Percentiles rank a stretch among this genome's conserved stretches.
Evolutionary conservation across 371 early-diverging fungal species (phyloP).

Genomic region (Apophysomyces elegans): DNA sequence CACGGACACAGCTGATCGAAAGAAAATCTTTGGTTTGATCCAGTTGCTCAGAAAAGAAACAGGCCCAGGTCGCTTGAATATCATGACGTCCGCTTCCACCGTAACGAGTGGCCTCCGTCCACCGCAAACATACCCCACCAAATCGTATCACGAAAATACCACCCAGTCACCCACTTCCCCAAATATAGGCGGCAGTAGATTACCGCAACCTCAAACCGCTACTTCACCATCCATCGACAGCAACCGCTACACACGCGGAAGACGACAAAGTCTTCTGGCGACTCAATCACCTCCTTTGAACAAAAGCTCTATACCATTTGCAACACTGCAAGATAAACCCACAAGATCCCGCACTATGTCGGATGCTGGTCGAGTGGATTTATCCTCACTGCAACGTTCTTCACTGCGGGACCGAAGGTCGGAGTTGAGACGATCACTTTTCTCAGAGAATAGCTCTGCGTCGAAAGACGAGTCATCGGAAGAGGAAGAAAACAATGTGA

Average conservation of each 20-base stretch:
- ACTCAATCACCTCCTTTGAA: constrained; percentile 2
- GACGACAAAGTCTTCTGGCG: constrained; percentile 21
- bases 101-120: constrained; percentile 31
- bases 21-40: constrained; percentile 77
- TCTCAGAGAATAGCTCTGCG: neutral
- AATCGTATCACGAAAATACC: constrained; percentile 5
- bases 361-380: constrained; percentile 33
- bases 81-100: constrained; percentile 25
- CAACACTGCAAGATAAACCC: constrained; percentile 20
- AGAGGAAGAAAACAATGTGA: constrained; percentile 25
- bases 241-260: constrained; percentile 20
- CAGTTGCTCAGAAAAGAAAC: constrained; percentile 45
- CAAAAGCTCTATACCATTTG: constrained; percentile 4
- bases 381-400: neutral
- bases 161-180: constrained; percentile 16
- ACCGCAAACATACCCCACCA: constrained; percentile 22
- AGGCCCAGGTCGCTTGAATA: constrained; percentile 18
- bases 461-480: constrained; percentile 18
- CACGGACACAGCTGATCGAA: constrained; percentile 76
- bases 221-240: constrained; percentile 17
- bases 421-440: constrained; percentile 6
- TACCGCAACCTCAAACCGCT: constrained; percentile 20
- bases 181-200: constrained; percentile 1
- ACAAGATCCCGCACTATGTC: constrained; percentile 41
- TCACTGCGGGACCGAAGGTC: constrained; percentile 1